Base-by-base conservation (phyloP, 352 stramenopile genomes). In the Phytophthora vignae region DNA sequence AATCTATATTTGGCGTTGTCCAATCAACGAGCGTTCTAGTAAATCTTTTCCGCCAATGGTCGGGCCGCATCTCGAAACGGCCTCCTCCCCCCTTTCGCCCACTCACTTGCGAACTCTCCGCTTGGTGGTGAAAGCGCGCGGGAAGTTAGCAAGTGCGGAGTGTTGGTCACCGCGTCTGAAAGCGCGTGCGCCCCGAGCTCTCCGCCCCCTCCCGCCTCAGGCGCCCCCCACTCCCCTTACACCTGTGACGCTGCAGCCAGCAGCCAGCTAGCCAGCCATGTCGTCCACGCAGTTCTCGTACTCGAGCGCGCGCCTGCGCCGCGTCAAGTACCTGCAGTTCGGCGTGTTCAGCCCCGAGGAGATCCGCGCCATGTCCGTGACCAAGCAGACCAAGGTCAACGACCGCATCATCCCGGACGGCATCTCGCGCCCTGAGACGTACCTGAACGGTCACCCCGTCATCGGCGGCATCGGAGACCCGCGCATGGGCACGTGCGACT, bases 281-380 rank as follows among this genome's bases (percentile, higher is more conserved):
- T 82, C 87, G 54, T 94, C 88, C 38, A 90, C 88, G 62, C 88
- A 95, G 79, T 99, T 99, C 83, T 98, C 96, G 73, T 98, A 98
- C 84, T 99, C 95, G 61, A 92, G 90, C 54, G 97, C 95, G 67
- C 95, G 95, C 21, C 78, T 99, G 72, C 90, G 96, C 58, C 87
- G 95, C 40, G 96, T 99, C 76, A 98, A 99, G 82, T 99, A 98
- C 84, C 85, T 99, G 15, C 98, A 99, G 83, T 99, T 99, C 77
- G 96, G 97, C 60, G 94, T 99, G 52, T 97, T 99, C 67, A 98
- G 97, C 75, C 98, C 98, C 4, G 97, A 99, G 63, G 97, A 99
- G 83, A 94, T 99, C 83, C 92, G 94, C 59, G 94, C 98, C 81
- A 98, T 98, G 90, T 98, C 90, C 27, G 97, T 99, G 12, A 99